Conservation (phyloP, 2,329 filamentous ascomycete species). For the Aspergillus persii region DNA sequence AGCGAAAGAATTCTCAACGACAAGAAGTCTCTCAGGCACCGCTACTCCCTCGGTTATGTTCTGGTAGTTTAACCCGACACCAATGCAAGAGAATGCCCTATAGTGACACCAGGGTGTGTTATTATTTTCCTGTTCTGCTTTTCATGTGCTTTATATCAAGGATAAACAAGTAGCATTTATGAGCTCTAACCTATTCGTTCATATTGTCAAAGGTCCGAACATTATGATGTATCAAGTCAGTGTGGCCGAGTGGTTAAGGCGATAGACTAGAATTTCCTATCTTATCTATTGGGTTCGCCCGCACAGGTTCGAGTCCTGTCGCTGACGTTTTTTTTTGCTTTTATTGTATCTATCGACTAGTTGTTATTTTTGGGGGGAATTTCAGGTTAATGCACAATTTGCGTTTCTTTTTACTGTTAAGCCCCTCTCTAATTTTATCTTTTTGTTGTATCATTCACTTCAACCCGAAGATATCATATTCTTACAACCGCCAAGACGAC, state of each 20-base stretch:
- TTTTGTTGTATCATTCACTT: not conserved
- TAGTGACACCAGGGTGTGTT: no score
- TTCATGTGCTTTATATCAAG: no score
- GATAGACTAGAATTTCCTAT: not conserved
- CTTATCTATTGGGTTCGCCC: slow-evolving; percentile 14
- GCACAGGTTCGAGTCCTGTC: slow-evolving; percentile 19
- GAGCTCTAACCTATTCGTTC: no score
- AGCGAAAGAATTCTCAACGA: no score
- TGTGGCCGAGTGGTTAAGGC: not conserved
- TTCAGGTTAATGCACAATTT: no score
- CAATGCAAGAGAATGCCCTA: no score
- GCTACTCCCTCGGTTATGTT: not conserved
- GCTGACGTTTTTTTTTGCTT: slow-evolving; percentile 8
- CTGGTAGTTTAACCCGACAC: not conserved
- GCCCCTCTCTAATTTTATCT: no score
- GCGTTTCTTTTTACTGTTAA: no score
- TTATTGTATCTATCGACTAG: not conserved
- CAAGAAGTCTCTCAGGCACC: no score
- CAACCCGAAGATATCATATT: not conserved
- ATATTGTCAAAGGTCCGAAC: not conserved
- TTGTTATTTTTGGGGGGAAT: no score
- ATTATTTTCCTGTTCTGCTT: no score
- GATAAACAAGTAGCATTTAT: no score
- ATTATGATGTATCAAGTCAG: not conserved
- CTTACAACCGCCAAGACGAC: not conserved